Percentiles rank a stretch among this genome's conserved stretches.
phyloP scores from a whole-genome alignment of 106 monocot genomes.

The Dendrobium officinale region DNA sequence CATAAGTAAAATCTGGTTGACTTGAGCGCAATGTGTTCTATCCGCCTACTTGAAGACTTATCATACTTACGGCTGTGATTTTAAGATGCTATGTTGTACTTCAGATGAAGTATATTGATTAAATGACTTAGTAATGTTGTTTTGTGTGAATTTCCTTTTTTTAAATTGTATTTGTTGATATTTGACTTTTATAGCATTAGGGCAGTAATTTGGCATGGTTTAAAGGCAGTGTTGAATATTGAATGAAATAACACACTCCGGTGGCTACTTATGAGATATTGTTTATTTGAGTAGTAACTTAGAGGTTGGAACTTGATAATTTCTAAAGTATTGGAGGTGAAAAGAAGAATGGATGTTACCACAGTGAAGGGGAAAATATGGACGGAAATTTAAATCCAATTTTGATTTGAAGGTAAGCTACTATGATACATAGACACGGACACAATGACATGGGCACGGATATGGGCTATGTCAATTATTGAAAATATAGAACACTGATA shows the following conservation, averaged over 20 bases:
- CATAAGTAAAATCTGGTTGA: not conserved
- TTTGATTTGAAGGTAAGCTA: no score
- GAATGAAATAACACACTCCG: not conserved
- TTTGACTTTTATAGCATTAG: not conserved
- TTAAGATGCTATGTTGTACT: not conserved
- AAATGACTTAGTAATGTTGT: not conserved
- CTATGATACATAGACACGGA: no score
- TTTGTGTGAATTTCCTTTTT: not conserved
- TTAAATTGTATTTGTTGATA: not conserved
- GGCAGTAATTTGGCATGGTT: not conserved
- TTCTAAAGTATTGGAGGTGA: not conserved
- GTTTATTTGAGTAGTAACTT: not conserved
- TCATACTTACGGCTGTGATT: not conserved
- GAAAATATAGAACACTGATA: no score
- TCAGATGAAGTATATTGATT: not conserved
- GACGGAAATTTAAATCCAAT: no score
- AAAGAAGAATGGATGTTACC: not conserved
- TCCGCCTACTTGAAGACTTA: no score
- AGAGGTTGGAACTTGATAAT: not conserved
- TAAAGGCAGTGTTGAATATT: not conserved
- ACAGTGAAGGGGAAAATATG: no score
- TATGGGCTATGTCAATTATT: no score
- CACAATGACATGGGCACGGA: no score
- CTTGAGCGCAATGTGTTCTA: no score
- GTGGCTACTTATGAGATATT: not conserved